A percentile compares a stretch with the other conserved stretches of the same genome.
Evolutionary conservation across 1,284 basidiomycete genomes (phyloP).

Genomic region (Austroboletus niveus): DNA sequence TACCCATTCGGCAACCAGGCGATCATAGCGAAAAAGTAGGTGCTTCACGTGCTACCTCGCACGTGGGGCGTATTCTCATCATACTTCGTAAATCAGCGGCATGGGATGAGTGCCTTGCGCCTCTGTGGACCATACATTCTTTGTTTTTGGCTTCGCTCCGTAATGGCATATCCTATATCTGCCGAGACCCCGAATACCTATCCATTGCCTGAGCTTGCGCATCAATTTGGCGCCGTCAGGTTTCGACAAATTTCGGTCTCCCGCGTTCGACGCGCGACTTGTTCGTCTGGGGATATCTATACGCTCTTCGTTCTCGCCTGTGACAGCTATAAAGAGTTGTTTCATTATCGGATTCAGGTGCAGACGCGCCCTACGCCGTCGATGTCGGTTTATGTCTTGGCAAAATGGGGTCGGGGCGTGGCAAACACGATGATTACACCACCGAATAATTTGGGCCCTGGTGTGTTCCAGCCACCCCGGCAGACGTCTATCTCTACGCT

Average conservation of each 20-base stretch:
- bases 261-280: background rate
- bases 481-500: background rate
- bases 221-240: background rate
- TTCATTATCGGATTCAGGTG: background rate
- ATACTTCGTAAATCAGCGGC: background rate
- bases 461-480: background rate
- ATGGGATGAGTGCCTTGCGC: background rate
- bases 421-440: background rate
- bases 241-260: background rate
- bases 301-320: background rate
- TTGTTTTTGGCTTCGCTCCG: background rate
- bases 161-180: background rate
- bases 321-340: background rate
- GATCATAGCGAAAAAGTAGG: background rate
- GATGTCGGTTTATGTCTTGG: background rate
- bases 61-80: background rate
- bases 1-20: background rate
- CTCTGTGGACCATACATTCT: background rate
- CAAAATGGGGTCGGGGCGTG: background rate
- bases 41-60: background rate
- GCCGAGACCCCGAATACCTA: background rate
- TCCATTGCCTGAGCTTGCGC: background rate
- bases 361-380: background rate
- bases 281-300: background rate
- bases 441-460: background rate